Evolutionary conservation across 2,329 filamentous ascomycete genomes (phyloP), one percentile per base, ranked within the genome.

Genomic region (Colletotrichum higginsianum): DNA sequence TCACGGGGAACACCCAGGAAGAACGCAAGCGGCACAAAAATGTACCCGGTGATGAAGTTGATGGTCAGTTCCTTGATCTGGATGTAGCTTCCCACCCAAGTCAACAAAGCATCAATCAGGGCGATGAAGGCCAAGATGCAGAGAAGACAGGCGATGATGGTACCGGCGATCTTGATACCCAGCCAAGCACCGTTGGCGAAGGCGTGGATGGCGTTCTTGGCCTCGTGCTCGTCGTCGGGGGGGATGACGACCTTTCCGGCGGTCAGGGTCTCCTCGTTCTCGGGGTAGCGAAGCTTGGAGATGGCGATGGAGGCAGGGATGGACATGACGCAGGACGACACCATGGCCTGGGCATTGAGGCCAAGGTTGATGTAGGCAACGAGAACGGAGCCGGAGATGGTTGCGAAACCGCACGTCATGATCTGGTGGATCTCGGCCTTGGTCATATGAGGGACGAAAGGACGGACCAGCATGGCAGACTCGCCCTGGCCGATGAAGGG

Each of bases 401-500:
- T 98, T 30, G 95, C 95, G 77, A 97, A 97, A 73, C 95, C 95
- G 75, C 93, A 97, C 65, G 92, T 93, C 94, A 98, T 95, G 81
- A 98, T 88, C 84, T 98, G 95, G 82, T 98, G 95, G 69, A 98
- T 85, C 82, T 98, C 95, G 75, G 94, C 94, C 79, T 91, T 88
- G 73, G 95, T 98, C 78, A 98, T 89, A 81, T 96, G 92, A 13
- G 93, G 86, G 57, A 98, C 91, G 80, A 97, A 98, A 0, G 94
- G 94, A 66, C 91, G 91, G 82, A 98, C 94, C 78, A 98, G 85
- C 93, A 98, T 97, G 72, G 94, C 94, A 30, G 93, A 96, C 86
- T 98, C 95, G 78, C 95, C 95, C 84, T 97, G 95, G 11, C 95
- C 95, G 78, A 98, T 96, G 83, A 98, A 98, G 11, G 95, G 95